Percentiles rank a stretch among this genome's conserved stretches.
Evolutionary conservation across 2,329 filamentous ascomycete genomes (phyloP).

Genomic region (Diaporthe sp.): DNA sequence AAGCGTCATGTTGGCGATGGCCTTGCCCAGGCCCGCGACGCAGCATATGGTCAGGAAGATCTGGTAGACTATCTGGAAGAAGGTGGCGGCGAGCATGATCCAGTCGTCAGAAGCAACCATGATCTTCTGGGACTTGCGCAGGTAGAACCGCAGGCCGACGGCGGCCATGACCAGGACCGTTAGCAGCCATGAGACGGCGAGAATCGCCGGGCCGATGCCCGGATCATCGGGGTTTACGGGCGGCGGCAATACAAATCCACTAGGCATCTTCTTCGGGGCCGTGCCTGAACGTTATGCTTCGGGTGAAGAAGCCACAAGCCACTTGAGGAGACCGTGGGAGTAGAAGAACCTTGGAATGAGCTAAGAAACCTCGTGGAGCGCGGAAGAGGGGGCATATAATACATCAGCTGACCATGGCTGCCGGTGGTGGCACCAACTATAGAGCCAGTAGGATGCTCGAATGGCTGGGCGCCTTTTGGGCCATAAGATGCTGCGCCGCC

Average conservation of each 20-base stretch:
- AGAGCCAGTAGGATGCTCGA: background rate
- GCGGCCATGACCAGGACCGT: background rate
- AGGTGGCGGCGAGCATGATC: background rate
- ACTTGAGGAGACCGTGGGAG: conserved; percentile 4
- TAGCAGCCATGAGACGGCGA: background rate
- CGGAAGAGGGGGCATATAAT: conserved; percentile 4
- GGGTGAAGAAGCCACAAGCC: conserved; percentile 2
- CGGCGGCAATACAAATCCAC: background rate
- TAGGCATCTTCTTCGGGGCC: conserved; percentile 1
- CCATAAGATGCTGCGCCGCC: conserved; percentile 1
- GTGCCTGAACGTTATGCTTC: conserved; percentile 4
- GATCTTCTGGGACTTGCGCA: background rate
- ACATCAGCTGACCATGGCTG: conserved; percentile 2
- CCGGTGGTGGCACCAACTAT: background rate
- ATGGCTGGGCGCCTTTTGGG: conserved; percentile 4
- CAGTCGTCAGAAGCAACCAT: background rate
- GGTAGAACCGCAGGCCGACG: background rate
- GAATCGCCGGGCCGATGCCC: background rate
- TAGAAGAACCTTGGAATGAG: background rate
- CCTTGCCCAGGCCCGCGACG: background rate
- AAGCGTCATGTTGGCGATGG: background rate
- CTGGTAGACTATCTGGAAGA: background rate
- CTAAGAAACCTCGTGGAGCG: background rate
- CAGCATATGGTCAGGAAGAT: conserved; percentile 3
- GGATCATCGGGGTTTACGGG: conserved; percentile 4